These are phyloP conservation scores for Rhizopus sp. DNA, from an alignment of 371 early-diverging fungal species.

Conservation along the genomic window DNA sequence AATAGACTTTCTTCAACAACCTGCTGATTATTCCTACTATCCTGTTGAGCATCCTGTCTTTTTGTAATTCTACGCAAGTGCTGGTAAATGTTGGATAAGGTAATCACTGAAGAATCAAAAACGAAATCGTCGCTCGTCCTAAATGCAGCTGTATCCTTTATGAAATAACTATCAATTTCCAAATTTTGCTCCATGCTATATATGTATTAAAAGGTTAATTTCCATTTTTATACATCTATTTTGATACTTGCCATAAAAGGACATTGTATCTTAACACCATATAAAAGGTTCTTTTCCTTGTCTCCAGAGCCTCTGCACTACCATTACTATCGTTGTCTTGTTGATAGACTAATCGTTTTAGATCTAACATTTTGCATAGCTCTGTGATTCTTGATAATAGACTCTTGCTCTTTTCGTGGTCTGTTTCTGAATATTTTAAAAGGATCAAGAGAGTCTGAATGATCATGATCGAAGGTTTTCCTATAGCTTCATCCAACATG, in stretches of 20 bases:
- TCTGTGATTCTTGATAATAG: slow-evolving; percentile 22
- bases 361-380: slow-evolving; percentile 23
- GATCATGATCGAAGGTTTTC: slow-evolving; percentile 63
- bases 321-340: neutral
- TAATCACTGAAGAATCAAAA: slow-evolving; percentile 18
- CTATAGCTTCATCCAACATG: slow-evolving; percentile 67
- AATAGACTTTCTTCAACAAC: slow-evolving; percentile 37
- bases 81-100: slow-evolving; percentile 35
- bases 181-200: slow-evolving; percentile 28
- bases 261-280: slow-evolving; percentile 41
- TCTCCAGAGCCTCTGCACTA: slow-evolving; percentile 20
- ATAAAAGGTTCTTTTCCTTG: slow-evolving; percentile 46
- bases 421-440: slow-evolving; percentile 67
- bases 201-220: neutral
- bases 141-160: neutral
- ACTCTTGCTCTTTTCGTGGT: slow-evolving; percentile 16
- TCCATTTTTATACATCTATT: slow-evolving; percentile 1
- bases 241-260: slow-evolving; percentile 30
- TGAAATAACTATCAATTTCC: slow-evolving; percentile 8
- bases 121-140: slow-evolving; percentile 1
- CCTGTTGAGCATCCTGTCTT: slow-evolving; percentile 36
- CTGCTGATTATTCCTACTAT: slow-evolving; percentile 34
- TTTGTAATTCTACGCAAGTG: slow-evolving; percentile 31
- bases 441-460: slow-evolving; percentile 72
- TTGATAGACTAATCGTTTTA: slow-evolving; percentile 11